Conservation (phyloP, 1,284 basidiomycete genomes). For the Moesziomyces aphidis region DNA sequence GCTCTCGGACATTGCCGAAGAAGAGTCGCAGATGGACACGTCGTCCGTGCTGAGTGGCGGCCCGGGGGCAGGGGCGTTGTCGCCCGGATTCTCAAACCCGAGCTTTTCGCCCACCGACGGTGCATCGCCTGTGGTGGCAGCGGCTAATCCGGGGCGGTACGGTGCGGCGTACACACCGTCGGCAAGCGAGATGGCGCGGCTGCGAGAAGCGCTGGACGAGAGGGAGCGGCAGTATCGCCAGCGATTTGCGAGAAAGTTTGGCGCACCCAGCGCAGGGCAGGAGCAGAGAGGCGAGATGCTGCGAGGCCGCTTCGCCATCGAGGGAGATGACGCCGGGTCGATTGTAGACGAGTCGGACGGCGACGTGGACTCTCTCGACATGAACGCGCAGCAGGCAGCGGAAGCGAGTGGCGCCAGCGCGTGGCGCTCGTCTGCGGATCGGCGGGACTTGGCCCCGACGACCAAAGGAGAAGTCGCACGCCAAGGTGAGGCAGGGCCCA, state of each 20-base stretch:
- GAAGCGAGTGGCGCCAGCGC: not conserved
- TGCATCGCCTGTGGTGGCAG: conserved; percentile 7
- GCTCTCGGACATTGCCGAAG: conserved; percentile 58
- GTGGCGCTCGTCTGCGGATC: conserved; percentile 19
- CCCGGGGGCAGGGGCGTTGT: conserved; percentile 13
- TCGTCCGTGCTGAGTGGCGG: conserved; percentile 40
- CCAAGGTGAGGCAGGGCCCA: too few species aligned
- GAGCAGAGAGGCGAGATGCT: not conserved
- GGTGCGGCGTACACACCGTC: conserved; percentile 27
- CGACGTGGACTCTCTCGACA: conserved; percentile 13
- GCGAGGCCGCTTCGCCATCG: conserved; percentile 22
- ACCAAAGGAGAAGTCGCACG: not conserved
- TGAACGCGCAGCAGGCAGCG: conserved; percentile 6
- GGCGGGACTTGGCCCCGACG: conserved; percentile 2
- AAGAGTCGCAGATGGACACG: conserved; percentile 46
- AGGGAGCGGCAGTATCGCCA: conserved; percentile 38
- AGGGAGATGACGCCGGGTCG: conserved; percentile 21
- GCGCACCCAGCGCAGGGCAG: not conserved
- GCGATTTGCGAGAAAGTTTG: conserved; percentile 12
- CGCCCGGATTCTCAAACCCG: conserved; percentile 16
- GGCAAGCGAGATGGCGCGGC: conserved; percentile 33
- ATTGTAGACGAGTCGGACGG: conserved; percentile 25
- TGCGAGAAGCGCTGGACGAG: conserved; percentile 42
- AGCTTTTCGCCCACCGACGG: conserved; percentile 20
- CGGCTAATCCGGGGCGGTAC: conserved; percentile 13